Percentiles rank a stretch among this genome's conserved stretches.
phyloP scores from a whole-genome alignment of 148 eudicot species.

The Drosera capensis region DNA sequence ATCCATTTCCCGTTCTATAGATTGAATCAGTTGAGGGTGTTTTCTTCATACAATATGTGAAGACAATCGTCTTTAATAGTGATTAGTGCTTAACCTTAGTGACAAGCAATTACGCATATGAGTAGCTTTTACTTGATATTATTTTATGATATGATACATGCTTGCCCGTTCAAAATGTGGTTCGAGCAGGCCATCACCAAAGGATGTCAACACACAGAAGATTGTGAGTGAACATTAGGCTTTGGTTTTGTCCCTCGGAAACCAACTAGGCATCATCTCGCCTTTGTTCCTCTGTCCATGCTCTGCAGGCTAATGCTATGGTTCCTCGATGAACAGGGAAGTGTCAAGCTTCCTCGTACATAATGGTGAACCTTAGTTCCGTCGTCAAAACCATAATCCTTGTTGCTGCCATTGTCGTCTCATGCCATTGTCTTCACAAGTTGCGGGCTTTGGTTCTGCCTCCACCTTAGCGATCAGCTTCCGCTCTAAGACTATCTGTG shows the following conservation, averaged over 20 bases:
- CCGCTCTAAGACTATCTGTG: slow-evolving; percentile 24
- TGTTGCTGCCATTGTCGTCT: slow-evolving; percentile 6
- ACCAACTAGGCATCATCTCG: neutral
- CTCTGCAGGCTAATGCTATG: neutral
- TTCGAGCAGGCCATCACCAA: slow-evolving; percentile 19
- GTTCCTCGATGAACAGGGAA: neutral
- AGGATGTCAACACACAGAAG: neutral
- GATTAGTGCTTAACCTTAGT: too few species aligned
- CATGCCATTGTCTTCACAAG: slow-evolving; percentile 9
- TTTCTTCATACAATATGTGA: too few species aligned
- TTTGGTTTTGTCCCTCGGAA: neutral
- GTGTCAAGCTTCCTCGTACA: slow-evolving; percentile 3
- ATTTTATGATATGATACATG: neutral
- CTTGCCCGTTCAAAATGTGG: neutral
- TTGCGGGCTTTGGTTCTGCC: slow-evolving; percentile 22
- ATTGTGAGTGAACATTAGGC: slow-evolving; percentile 1
- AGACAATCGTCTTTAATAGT: too few species aligned
- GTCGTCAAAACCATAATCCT: neutral
- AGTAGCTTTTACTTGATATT: too few species aligned
- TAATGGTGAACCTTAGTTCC: slow-evolving; percentile 11
- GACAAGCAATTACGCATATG: too few species aligned
- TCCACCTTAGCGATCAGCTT: slow-evolving; percentile 28
- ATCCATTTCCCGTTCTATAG: too few species aligned
- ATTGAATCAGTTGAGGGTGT: too few species aligned
- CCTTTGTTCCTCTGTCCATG: neutral